These are phyloP conservation scores for Hymenoscyphus linearis DNA, from an alignment of 2,329 filamentous ascomycete species.

Conservation along the genomic window DNA sequence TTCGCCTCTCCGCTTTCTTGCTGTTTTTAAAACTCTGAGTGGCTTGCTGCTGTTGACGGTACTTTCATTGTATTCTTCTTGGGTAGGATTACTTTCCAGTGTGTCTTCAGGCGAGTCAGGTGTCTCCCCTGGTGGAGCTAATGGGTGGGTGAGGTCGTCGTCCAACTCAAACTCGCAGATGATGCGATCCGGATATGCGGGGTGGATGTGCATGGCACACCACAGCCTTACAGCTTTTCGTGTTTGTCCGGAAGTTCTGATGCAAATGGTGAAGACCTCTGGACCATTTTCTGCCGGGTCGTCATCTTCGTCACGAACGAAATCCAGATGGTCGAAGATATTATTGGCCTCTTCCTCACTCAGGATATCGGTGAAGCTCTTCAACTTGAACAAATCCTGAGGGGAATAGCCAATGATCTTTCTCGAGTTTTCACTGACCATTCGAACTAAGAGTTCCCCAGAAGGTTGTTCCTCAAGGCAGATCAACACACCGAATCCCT, in stretches of 20 bases:
- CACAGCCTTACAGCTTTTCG: slow-evolving; percentile 63
- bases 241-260: slow-evolving; percentile 47
- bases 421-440: slow-evolving; percentile 77
- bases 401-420: slow-evolving; percentile 72
- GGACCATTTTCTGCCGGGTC: slow-evolving; percentile 73
- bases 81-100: slow-evolving; percentile 63
- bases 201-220: slow-evolving; percentile 79
- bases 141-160: slow-evolving; percentile 64
- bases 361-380: slow-evolving; percentile 77
- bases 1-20: slow-evolving; percentile 69
- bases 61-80: slow-evolving; percentile 69
- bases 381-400: slow-evolving; percentile 65
- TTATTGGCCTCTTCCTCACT: slow-evolving; percentile 80
- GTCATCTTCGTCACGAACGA: slow-evolving; percentile 75
- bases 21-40: slow-evolving; percentile 69
- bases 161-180: slow-evolving; percentile 89
- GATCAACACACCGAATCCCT: slow-evolving; percentile 73
- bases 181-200: slow-evolving; percentile 61
- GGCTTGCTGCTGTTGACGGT: slow-evolving; percentile 72
- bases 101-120: slow-evolving; percentile 68
- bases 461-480: slow-evolving; percentile 67
- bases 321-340: slow-evolving; percentile 80
- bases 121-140: slow-evolving; percentile 56
- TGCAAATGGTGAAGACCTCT: slow-evolving; percentile 76
- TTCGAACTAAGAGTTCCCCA: slow-evolving; percentile 62